These are phyloP conservation scores for Rhizophora mangle DNA, from an alignment of 345 rosid species.

Conservation along the genomic window DNA sequence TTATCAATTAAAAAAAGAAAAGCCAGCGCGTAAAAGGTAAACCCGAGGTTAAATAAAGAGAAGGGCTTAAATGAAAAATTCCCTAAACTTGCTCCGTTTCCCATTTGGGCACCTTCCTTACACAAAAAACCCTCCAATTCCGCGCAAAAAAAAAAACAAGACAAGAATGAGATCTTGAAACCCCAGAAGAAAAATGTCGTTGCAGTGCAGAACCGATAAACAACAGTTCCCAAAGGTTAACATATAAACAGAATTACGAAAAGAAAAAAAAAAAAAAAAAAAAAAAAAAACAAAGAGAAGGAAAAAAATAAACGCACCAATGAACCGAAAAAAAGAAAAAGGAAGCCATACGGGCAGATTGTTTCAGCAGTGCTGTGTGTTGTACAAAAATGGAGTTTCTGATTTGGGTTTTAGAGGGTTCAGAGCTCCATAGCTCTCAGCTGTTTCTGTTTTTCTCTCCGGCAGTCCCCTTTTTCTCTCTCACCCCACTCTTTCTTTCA, in stretches of 20 bases:
- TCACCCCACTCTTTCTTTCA: conserved; percentile 4
- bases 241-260: neutral
- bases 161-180: conserved; percentile 13
- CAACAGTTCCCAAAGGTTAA: neutral
- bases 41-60: conserved; percentile 2
- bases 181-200: conserved; percentile 1
- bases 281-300: no score
- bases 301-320: conserved; percentile 24
- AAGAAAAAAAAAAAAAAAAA: neutral
- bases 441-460: neutral
- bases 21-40: conserved; percentile 7
- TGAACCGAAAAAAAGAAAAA: neutral
- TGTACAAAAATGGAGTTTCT: no score
- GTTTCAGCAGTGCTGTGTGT: no score
- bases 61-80: conserved; percentile 3
- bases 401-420: conserved; percentile 3
- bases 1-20: neutral
- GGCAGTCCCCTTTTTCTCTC: conserved; percentile 7
- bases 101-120: conserved; percentile 13
- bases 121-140: conserved; percentile 22
- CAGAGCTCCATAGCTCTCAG: conserved; percentile 18
- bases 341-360: neutral
- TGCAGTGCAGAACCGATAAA: conserved; percentile 3
- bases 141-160: conserved; percentile 20
- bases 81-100: conserved; percentile 7